Conservation (phyloP, 1,284 basidiomycete species). For the Melampsora abietis-canadensis region DNA sequence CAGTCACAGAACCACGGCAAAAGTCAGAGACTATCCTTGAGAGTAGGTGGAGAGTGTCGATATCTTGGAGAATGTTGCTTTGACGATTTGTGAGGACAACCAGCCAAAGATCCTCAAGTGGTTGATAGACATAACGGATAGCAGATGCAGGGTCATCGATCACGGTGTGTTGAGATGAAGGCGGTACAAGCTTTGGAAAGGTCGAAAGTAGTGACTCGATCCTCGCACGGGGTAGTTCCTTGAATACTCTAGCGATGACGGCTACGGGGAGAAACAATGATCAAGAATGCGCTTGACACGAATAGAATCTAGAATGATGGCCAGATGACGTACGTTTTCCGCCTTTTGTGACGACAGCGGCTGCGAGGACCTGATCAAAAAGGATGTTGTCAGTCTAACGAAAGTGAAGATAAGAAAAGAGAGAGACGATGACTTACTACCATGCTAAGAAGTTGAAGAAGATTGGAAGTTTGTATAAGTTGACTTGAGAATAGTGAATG, state of each 20-base stretch:
- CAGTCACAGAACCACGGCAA: slow-evolving; percentile 68
- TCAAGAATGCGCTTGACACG: background rate
- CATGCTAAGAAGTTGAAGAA: background rate
- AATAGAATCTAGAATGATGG: background rate
- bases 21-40: slow-evolving; percentile 90
- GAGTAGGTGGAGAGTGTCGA: slow-evolving; percentile 90
- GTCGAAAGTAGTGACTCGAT: slow-evolving; percentile 93
- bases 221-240: slow-evolving; percentile 84
- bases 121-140: slow-evolving; percentile 97
- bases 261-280: slow-evolving; percentile 59
- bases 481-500: background rate
- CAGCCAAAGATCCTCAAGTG: slow-evolving; percentile 95
- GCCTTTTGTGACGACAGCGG: slow-evolving; percentile 88
- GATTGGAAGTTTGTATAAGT: background rate
- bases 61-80: slow-evolving; percentile 97
- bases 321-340: slow-evolving; percentile 69
- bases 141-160: slow-evolving; percentile 68
- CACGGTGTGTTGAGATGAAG: slow-evolving; percentile 93
- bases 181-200: slow-evolving; percentile 96
- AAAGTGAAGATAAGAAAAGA: background rate
- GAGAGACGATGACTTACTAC: background rate
- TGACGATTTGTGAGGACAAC: slow-evolving; percentile 97
- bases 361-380: slow-evolving; percentile 66
- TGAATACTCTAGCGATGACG: slow-evolving; percentile 92
- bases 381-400: background rate